Conservation (phyloP, 73 alveolate genomes). For the Paramecium primaurelia region DNA sequence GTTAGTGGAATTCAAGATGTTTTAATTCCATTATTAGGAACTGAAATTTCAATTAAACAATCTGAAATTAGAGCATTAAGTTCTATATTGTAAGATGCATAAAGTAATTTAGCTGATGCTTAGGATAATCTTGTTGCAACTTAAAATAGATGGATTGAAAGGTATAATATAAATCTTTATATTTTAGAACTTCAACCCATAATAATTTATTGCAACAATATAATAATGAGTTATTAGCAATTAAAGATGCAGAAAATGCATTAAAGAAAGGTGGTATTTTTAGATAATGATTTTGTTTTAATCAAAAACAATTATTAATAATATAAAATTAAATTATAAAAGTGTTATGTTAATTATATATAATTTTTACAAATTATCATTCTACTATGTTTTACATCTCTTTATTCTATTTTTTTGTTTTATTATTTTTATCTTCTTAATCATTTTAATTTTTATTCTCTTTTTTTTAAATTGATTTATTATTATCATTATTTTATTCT, state of each 20-base stretch:
- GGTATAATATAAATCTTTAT: not conserved
- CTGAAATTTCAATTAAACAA: not conserved
- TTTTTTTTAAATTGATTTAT: too few relatives aligned
- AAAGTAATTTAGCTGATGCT: conserved; percentile 16
- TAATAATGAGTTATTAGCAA: not conserved
- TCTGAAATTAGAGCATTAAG: not conserved
- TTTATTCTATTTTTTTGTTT: not conserved
- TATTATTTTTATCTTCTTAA: not conserved
- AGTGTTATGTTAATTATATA: too few relatives aligned
- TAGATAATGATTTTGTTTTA: not conserved
- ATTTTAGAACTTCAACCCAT: not conserved
- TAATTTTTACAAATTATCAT: not conserved
- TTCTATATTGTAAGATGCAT: not conserved
- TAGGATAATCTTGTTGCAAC: not conserved
- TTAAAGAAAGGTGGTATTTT: conserved; percentile 25
- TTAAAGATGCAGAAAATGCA: conserved; percentile 37
- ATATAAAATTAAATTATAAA: not conserved
- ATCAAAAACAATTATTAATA: not conserved
- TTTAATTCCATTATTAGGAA: not conserved
- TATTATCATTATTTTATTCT: not conserved
- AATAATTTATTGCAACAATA: not conserved
- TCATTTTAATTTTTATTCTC: not conserved
- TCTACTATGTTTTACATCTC: not conserved
- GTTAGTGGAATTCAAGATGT: not conserved
- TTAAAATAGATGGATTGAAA: conserved; percentile 27